Evolutionary conservation across 345 rosid genomes (phyloP).

Genomic region (Hypericum perforatum): DNA sequence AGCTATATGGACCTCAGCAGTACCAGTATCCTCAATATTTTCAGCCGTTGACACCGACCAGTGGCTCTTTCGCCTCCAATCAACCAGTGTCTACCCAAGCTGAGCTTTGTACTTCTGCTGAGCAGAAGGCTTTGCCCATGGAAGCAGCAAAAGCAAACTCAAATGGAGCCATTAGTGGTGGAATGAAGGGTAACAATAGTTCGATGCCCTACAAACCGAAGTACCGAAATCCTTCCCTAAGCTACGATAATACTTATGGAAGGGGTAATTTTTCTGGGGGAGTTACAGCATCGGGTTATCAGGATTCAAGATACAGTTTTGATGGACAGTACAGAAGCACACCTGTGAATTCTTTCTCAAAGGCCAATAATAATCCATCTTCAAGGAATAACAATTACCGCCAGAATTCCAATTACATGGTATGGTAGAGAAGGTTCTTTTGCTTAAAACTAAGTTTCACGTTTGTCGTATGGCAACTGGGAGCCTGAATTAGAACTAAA

Average conservation of each 20-base stretch:
- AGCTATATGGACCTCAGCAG: slow-evolving; percentile 74
- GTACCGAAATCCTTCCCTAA: slow-evolving; percentile 35
- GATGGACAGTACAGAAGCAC: slow-evolving; percentile 49
- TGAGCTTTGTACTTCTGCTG: slow-evolving; percentile 46
- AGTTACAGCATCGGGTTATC: slow-evolving; percentile 42
- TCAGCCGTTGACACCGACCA: slow-evolving; percentile 45
- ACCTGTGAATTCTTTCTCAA: slow-evolving; percentile 41
- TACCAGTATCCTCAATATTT: slow-evolving; percentile 81
- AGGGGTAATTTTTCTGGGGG: slow-evolving; percentile 41
- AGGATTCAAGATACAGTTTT: slow-evolving; percentile 50
- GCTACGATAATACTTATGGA: slow-evolving; percentile 48
- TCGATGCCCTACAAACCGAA: slow-evolving; percentile 43
- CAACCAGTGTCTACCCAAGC: slow-evolving; percentile 37
- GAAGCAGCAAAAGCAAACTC: slow-evolving; percentile 49
- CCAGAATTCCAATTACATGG: slow-evolving; percentile 52
- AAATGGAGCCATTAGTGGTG: slow-evolving; percentile 28
- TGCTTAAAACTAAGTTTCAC: not conserved
- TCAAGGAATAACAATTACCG: slow-evolving; percentile 53
- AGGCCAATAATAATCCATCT: slow-evolving; percentile 37
- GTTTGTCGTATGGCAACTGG: no score
- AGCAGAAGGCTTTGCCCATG: slow-evolving; percentile 45
- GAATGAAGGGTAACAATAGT: slow-evolving; percentile 47
- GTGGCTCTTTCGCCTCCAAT: slow-evolving; percentile 44
- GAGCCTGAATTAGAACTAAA: no score
- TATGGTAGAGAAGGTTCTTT: slow-evolving; percentile 12